Conservation (phyloP, 306 rosid species). For the Biancaea sappan region DNA sequence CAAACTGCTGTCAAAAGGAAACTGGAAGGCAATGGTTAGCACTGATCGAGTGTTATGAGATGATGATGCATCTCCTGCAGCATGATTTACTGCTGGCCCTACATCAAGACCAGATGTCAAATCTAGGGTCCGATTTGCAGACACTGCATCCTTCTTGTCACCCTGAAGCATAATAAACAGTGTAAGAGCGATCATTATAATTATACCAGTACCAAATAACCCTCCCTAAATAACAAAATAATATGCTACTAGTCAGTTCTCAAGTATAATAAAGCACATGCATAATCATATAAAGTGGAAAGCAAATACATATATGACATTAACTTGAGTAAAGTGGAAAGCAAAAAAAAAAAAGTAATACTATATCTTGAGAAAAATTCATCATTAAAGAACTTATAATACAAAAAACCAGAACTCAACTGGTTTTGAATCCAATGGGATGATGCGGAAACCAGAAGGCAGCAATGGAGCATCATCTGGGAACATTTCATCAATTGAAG, state of each 20-base stretch:
- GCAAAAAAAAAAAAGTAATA: too few species aligned
- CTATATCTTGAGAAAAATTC: not conserved
- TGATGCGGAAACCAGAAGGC: slow-evolving; percentile 96
- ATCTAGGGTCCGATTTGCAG: slow-evolving; percentile 74
- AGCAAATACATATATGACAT: not conserved
- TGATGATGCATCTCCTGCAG: slow-evolving; percentile 52
- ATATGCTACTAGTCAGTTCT: not conserved
- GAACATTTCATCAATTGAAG: slow-evolving; percentile 97
- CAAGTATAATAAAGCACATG: not conserved
- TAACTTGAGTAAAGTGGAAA: not conserved
- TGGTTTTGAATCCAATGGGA: slow-evolving; percentile 89
- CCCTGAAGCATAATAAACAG: slow-evolving; percentile 48
- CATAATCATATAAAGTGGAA: not conserved
- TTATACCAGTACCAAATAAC: not conserved
- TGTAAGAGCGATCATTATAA: not conserved
- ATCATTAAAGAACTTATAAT: not conserved
- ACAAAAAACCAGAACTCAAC: slow-evolving; percentile 58
- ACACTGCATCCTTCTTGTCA: slow-evolving; percentile 64
- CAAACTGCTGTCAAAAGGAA: slow-evolving; percentile 79
- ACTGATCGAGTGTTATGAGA: slow-evolving; percentile 74
- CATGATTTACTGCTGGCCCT: slow-evolving; percentile 55
- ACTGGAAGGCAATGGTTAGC: slow-evolving; percentile 95
- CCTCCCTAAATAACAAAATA: not conserved
- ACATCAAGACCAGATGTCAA: slow-evolving; percentile 91
- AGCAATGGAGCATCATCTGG: slow-evolving; percentile 90